Conservation (phyloP, 331 rosid genomes). For the Acacia concinna region DNA sequence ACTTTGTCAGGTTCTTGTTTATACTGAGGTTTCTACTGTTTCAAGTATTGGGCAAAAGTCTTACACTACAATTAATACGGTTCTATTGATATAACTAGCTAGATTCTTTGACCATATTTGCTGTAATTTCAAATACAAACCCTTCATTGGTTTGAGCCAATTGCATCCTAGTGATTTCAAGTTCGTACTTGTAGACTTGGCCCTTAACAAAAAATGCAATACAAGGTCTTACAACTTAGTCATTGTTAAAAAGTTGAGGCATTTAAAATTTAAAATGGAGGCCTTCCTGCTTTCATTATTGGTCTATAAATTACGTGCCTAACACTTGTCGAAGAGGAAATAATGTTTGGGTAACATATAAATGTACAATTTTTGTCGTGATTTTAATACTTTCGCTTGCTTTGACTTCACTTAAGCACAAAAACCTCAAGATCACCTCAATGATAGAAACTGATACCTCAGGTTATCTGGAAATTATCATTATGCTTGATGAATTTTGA, state of each 20-base stretch:
- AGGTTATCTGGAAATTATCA: neutral
- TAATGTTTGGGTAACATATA: neutral
- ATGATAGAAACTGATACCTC: neutral
- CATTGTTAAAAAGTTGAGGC: neutral
- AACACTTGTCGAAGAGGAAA: neutral
- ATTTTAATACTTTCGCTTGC: neutral
- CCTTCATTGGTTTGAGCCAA: constrained; percentile 24
- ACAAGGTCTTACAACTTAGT: neutral
- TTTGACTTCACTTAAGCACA: neutral
- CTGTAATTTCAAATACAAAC: constrained; percentile 7
- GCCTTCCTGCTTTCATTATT: neutral
- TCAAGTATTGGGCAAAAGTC: constrained; percentile 22
- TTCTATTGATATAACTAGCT: neutral
- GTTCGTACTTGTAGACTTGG: neutral
- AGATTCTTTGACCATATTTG: constrained; percentile 28
- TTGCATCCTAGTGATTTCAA: constrained; percentile 26
- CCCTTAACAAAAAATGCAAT: neutral
- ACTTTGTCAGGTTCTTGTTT: constrained; percentile 22
- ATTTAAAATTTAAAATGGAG: neutral
- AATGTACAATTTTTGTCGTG: neutral
- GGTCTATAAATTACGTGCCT: neutral
- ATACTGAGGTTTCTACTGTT: constrained; percentile 29
- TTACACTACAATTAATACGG: constrained; percentile 4
- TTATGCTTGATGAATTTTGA: neutral
- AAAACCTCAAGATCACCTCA: neutral